phyloP scores from a whole-genome alignment of 768 basidiomycete genomes.

The Inosperma sp. region DNA sequence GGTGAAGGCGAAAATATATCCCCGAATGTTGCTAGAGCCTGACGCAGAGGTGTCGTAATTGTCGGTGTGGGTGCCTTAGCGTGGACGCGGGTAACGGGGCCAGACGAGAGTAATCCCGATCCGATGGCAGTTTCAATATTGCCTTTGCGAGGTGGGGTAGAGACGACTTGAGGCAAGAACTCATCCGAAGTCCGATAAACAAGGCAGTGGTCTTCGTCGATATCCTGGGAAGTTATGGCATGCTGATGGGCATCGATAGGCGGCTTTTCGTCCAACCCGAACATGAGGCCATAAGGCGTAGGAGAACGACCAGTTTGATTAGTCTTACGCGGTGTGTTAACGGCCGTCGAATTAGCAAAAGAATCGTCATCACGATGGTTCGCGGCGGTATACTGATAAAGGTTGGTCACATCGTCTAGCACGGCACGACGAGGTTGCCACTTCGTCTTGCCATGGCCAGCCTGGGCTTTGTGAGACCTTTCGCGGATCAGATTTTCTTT shows the following conservation, averaged over 20 bases:
- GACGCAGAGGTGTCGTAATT: constrained; percentile 1
- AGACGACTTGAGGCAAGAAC: constrained; percentile 4
- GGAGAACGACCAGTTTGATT: background rate
- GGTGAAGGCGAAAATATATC: constrained; percentile 11
- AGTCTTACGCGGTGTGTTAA: constrained; percentile 3
- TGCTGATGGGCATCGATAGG: background rate
- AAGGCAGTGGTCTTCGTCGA: background rate
- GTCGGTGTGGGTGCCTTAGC: background rate
- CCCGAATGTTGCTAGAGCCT: constrained; percentile 8
- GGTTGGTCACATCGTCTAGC: constrained; percentile 1
- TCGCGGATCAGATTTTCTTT: too few species aligned
- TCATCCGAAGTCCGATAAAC: constrained; percentile 6
- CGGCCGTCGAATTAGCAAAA: background rate
- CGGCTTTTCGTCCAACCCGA: background rate
- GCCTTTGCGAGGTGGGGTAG: constrained; percentile 1
- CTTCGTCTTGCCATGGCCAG: too few species aligned
- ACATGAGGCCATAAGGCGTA: constrained; percentile 1
- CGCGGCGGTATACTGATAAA: background rate
- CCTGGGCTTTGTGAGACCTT: too few species aligned
- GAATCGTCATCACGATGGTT: background rate
- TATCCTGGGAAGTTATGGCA: background rate
- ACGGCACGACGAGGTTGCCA: background rate
- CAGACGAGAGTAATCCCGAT: background rate
- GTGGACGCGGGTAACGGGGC: background rate
- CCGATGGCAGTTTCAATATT: background rate